Percentiles rank a stretch among this genome's conserved stretches.
Evolutionary conservation across 2,329 filamentous ascomycete genomes (phyloP).

Genomic region (Calonectria pteridis): DNA sequence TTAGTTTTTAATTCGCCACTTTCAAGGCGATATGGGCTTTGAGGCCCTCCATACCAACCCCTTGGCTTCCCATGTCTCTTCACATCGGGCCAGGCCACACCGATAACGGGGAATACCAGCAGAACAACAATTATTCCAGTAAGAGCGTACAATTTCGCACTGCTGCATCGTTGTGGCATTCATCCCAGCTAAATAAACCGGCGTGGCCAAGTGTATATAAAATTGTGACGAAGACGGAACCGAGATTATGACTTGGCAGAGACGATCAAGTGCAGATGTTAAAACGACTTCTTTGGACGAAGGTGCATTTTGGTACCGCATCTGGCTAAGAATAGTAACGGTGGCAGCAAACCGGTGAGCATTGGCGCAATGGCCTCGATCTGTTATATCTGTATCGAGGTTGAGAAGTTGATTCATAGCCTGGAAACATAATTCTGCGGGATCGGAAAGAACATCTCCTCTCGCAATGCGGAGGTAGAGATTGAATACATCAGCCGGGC

Average conservation of each 20-base stretch:
- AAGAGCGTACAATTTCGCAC: constrained; percentile 50
- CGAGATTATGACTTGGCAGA: constrained; percentile 50
- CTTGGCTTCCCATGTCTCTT: constrained; percentile 48
- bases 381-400: constrained; percentile 30
- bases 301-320: neutral
- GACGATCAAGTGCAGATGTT: constrained; percentile 48
- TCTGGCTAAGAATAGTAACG: constrained; percentile 45
- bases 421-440: constrained; percentile 34
- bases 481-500: constrained; percentile 52
- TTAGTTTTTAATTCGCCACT: neutral
- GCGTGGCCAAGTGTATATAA: constrained; percentile 55
- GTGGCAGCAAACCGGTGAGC: constrained; percentile 52
- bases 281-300: constrained; percentile 31
- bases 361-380: constrained; percentile 43
- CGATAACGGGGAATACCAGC: constrained; percentile 53
- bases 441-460: constrained; percentile 20
- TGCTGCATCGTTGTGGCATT: constrained; percentile 48
- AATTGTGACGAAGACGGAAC: constrained; percentile 50
- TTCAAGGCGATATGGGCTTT: neutral
- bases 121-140: constrained; percentile 54
- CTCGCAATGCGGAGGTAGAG: constrained; percentile 51
- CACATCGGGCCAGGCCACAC: constrained; percentile 46
- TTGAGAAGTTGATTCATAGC: constrained; percentile 45
- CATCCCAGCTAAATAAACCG: constrained; percentile 53
- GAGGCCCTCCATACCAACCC: constrained; percentile 29